These are phyloP conservation scores for Parathielavia hyrcaniae DNA, from an alignment of 495 filamentous ascomycete genomes.

Conservation along the genomic window DNA sequence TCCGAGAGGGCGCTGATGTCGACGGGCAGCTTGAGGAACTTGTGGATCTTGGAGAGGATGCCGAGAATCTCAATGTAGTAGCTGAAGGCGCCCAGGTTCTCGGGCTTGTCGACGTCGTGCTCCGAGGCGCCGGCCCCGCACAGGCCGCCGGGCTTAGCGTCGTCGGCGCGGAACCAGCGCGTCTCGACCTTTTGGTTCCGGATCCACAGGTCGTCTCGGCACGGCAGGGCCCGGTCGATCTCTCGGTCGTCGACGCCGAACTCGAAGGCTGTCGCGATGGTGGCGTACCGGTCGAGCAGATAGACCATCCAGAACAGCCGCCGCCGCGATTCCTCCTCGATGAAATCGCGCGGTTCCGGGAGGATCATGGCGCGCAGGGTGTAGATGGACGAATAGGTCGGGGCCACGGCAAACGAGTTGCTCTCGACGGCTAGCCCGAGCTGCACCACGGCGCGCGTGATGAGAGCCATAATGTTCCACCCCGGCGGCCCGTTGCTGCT, in stretches of 20 bases:
- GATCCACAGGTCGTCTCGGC: slow-evolving; percentile 76
- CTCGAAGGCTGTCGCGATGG: slow-evolving; percentile 81
- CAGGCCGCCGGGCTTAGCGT: slow-evolving; percentile 22
- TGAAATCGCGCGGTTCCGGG: slow-evolving; percentile 74
- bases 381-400: slow-evolving; percentile 74
- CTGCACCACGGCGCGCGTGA: slow-evolving; percentile 79
- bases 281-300: slow-evolving; percentile 79
- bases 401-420: slow-evolving; percentile 65
- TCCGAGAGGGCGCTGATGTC: slow-evolving; percentile 78
- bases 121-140: slow-evolving; percentile 38
- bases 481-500: slow-evolving; percentile 77
- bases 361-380: slow-evolving; percentile 75
- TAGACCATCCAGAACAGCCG: slow-evolving; percentile 93
- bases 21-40: slow-evolving; percentile 78
- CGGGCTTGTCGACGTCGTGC: slow-evolving; percentile 60
- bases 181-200: slow-evolving; percentile 79
- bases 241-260: slow-evolving; percentile 82
- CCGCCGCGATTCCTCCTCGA: slow-evolving; percentile 78
- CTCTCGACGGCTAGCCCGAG: slow-evolving; percentile 74
- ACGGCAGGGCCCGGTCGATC: slow-evolving; percentile 79
- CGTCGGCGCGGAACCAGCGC: slow-evolving; percentile 64
- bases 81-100: slow-evolving; percentile 78
- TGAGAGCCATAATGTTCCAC: slow-evolving; percentile 83
- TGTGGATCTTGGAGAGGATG: slow-evolving; percentile 76
- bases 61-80: slow-evolving; percentile 83